Percentiles rank a stretch among this genome's conserved stretches.
Evolutionary conservation across 768 basidiomycete species (phyloP).

Genomic region (Dendrothele bispora): DNA sequence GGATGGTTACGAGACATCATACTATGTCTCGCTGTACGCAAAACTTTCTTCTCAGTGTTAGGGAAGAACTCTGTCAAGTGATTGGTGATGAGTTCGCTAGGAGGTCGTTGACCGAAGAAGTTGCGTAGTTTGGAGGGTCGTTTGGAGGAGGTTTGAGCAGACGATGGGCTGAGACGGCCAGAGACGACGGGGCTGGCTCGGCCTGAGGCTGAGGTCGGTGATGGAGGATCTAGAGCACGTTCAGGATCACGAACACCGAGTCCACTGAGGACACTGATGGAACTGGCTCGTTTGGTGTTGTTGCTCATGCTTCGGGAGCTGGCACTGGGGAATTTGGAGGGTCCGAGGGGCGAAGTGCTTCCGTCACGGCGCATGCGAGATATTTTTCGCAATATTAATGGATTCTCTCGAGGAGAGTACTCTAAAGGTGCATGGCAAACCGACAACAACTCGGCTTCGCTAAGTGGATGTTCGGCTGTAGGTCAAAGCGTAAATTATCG

Average conservation of each 20-base stretch:
- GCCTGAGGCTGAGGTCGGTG: constrained; percentile 41
- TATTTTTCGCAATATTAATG: constrained; percentile 69
- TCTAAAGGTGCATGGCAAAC: constrained; percentile 83
- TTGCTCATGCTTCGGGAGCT: constrained; percentile 36
- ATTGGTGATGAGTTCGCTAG: constrained; percentile 93
- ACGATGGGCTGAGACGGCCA: constrained; percentile 23
- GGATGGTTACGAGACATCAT: constrained; percentile 65
- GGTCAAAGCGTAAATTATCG: constrained; percentile 8
- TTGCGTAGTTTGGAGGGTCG: constrained; percentile 79
- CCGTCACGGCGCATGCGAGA: constrained; percentile 40
- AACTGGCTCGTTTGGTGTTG: constrained; percentile 88
- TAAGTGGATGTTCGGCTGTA: constrained; percentile 65
- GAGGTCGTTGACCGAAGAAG: constrained; percentile 98
- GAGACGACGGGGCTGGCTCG: constrained; percentile 10
- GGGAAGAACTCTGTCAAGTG: constrained; percentile 97
- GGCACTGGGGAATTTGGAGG: constrained; percentile 21
- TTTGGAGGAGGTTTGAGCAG: constrained; percentile 35
- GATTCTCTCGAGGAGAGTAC: constrained; percentile 77
- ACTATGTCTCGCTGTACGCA: constrained; percentile 87
- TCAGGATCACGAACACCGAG: constrained; percentile 86
- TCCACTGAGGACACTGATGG: constrained; percentile 91
- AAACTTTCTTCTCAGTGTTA: constrained; percentile 84
- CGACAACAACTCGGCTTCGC: constrained; percentile 75
- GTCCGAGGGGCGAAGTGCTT: constrained; percentile 33
- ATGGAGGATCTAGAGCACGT: constrained; percentile 59